phyloP scores from a whole-genome alignment of 164 flowering plant genomes.

The Vitis rotundifolia region DNA sequence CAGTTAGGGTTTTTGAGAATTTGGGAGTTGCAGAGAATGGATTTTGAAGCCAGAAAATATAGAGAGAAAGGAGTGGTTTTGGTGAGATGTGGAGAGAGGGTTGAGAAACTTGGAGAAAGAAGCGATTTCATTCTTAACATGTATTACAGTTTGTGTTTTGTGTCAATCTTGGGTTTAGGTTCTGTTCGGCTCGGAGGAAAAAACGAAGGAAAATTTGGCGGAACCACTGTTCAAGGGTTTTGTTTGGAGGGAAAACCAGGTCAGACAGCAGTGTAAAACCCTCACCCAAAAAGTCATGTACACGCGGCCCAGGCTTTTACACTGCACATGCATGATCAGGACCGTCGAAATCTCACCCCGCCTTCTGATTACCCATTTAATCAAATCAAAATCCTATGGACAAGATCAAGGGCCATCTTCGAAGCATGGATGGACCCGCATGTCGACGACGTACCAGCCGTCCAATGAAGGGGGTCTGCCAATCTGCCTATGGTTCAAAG shows the following conservation, averaged over 20 bases:
- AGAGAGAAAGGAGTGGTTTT: constrained; percentile 14
- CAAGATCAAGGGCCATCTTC: too few relatives aligned
- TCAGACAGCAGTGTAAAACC: too few relatives aligned
- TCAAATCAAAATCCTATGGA: too few relatives aligned
- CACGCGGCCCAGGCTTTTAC: too few relatives aligned
- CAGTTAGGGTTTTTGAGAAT: constrained; percentile 9
- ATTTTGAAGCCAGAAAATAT: constrained; percentile 16
- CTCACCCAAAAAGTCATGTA: too few relatives aligned
- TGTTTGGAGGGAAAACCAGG: background rate
- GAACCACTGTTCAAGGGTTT: background rate
- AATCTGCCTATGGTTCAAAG: too few relatives aligned
- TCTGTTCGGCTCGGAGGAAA: background rate
- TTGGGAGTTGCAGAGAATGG: constrained; percentile 3
- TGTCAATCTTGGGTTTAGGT: background rate
- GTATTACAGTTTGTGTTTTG: constrained; percentile 13
- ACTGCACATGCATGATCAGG: too few relatives aligned
- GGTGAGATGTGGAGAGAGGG: constrained; percentile 14
- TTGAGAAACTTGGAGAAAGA: constrained; percentile 22
- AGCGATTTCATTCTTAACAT: constrained; percentile 40
- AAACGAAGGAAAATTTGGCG: background rate
- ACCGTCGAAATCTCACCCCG: too few relatives aligned
- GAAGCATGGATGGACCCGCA: too few relatives aligned
- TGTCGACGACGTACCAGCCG: too few relatives aligned
- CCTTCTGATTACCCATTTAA: too few relatives aligned
- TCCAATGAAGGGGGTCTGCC: too few relatives aligned